These are phyloP conservation scores for Leccinum pachyderme DNA, from an alignment of 1,284 basidiomycete genomes.

Conservation along the genomic window DNA sequence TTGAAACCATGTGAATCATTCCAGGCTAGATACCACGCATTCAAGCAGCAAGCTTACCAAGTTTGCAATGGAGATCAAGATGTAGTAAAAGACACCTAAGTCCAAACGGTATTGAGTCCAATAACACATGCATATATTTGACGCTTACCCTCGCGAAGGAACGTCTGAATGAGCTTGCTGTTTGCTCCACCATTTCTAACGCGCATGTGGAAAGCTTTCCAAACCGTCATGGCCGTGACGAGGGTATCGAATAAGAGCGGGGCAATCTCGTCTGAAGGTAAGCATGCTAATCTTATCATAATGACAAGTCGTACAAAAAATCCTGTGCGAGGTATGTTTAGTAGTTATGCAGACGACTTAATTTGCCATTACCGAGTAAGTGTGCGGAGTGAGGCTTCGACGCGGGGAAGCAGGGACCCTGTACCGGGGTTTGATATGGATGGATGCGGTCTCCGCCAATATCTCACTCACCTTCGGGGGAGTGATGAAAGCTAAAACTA, in stretches of 20 bases:
- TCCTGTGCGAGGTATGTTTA: constrained; percentile 38
- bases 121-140: constrained; percentile 2
- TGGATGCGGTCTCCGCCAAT: background rate
- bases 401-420: constrained; percentile 71
- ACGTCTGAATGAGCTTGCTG: constrained; percentile 76
- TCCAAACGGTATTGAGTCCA: constrained; percentile 4
- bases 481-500: constrained; percentile 66
- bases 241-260: constrained; percentile 75
- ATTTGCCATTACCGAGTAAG: constrained; percentile 55
- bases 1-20: constrained; percentile 5
- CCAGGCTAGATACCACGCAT: background rate
- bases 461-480: constrained; percentile 52
- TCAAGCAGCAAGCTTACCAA: constrained; percentile 36
- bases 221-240: constrained; percentile 74
- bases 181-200: constrained; percentile 70
- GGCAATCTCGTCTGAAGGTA: constrained; percentile 52
- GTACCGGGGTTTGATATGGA: constrained; percentile 26
- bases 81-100: constrained; percentile 75
- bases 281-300: background rate
- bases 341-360: constrained; percentile 1
- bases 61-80: constrained; percentile 78
- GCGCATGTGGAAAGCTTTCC: constrained; percentile 70
- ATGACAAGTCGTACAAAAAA: constrained; percentile 58
- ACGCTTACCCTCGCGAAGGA: constrained; percentile 67
- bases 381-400: constrained; percentile 77